These are phyloP conservation scores for Trichoderma sp. DNA, from an alignment of 2,329 filamentous ascomycete species.

Conservation along the genomic window DNA sequence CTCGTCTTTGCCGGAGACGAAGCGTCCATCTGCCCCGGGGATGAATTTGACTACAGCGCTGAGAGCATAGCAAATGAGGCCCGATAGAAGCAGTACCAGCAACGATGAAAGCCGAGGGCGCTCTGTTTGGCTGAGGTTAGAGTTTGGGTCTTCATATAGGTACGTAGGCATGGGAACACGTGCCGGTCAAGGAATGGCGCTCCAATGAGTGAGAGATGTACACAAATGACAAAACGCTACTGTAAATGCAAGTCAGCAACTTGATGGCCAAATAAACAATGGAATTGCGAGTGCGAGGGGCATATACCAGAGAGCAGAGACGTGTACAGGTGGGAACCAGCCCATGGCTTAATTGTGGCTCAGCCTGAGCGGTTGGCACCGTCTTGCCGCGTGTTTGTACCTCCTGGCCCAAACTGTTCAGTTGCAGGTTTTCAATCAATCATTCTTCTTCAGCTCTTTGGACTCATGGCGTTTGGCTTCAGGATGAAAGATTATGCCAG, in stretches of 20 bases:
- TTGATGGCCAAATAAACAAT: not conserved
- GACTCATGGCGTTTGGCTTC: not conserved
- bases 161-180: slow-evolving; percentile 25
- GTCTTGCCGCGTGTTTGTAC: not conserved
- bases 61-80: slow-evolving; percentile 43
- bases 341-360: slow-evolving; percentile 21
- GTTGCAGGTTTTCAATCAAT: not conserved
- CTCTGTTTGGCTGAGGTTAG: slow-evolving; percentile 38
- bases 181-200: slow-evolving; percentile 53
- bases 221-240: slow-evolving; percentile 50
- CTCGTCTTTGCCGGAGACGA: slow-evolving; percentile 38
- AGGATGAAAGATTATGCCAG: not conserved
- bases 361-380: not conserved
- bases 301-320: slow-evolving; percentile 25
- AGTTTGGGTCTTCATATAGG: too few species aligned
- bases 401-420: not conserved
- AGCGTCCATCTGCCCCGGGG: slow-evolving; percentile 50
- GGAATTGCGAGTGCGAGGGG: not conserved
- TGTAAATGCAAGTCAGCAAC: slow-evolving; percentile 29
- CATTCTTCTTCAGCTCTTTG: slow-evolving; percentile 3
- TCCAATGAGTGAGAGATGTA: slow-evolving; percentile 51
- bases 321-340: slow-evolving; percentile 13
- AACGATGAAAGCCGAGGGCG: slow-evolving; percentile 52
- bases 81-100: slow-evolving; percentile 50
- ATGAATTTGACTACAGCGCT: slow-evolving; percentile 50